Evolutionary conservation across 1,284 basidiomycete genomes (phyloP).

Genomic region (Ceratobasidium sp.): DNA sequence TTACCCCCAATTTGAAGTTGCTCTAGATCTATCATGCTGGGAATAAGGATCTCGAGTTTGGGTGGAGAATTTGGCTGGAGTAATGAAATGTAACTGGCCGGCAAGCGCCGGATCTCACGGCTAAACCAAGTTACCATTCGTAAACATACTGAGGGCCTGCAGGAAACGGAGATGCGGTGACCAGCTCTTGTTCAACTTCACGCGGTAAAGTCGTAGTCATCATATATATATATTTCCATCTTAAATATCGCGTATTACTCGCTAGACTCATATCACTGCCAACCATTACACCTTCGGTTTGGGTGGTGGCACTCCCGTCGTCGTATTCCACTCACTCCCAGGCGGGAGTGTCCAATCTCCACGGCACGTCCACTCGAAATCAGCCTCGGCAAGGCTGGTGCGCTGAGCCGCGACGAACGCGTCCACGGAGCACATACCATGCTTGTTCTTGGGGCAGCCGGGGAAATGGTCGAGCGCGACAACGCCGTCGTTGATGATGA

Average conservation of each 20-base stretch:
- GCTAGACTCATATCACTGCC: neutral
- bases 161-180: too few relatives aligned
- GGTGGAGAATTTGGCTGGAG: too few relatives aligned
- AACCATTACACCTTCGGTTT: neutral
- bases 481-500: slow-evolving; percentile 88
- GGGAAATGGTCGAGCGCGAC: slow-evolving; percentile 76
- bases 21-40: too few relatives aligned
- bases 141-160: too few relatives aligned
- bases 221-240: neutral
- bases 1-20: too few relatives aligned
- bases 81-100: too few relatives aligned
- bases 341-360: slow-evolving; percentile 68
- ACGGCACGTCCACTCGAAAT: slow-evolving; percentile 78
- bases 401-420: slow-evolving; percentile 76
- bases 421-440: slow-evolving; percentile 81
- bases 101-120: too few relatives aligned
- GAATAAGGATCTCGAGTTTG: too few relatives aligned
- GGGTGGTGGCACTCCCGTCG: slow-evolving; percentile 56
- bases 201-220: too few relatives aligned
- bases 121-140: too few relatives aligned
- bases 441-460: slow-evolving; percentile 68
- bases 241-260: neutral
- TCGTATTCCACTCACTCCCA: slow-evolving; percentile 65
- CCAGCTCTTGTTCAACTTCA: too few relatives aligned
- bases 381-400: slow-evolving; percentile 69